These are phyloP conservation scores for Cinchona pubescens DNA, from an alignment of 257 asterid species.

Conservation along the genomic window DNA sequence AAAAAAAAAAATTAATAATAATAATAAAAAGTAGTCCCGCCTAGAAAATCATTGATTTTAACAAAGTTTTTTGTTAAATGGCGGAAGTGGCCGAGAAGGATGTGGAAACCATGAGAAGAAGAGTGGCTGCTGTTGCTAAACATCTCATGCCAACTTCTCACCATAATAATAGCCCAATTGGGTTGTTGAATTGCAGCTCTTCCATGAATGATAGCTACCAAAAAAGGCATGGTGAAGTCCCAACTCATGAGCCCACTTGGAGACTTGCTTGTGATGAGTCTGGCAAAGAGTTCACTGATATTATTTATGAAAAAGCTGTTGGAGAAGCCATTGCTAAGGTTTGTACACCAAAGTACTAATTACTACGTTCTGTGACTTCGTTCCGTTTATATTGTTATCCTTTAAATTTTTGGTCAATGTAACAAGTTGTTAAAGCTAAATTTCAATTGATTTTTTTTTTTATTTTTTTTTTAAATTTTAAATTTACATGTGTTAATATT, in stretches of 20 bases:
- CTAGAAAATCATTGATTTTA: no score
- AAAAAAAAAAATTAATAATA: no score
- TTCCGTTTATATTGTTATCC: no score
- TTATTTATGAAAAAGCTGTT: slow-evolving; percentile 77
- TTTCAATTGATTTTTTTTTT: no score
- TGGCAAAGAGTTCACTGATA: slow-evolving; percentile 66
- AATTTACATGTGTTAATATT: no score
- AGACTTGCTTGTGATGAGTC: slow-evolving; percentile 54
- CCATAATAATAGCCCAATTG: slow-evolving; percentile 16
- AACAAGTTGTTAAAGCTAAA: no score
- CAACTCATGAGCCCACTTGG: slow-evolving; percentile 69
- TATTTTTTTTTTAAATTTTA: no score
- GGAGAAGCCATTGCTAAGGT: slow-evolving; percentile 98
- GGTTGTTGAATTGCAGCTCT: slow-evolving; percentile 50
- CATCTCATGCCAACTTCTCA: slow-evolving; percentile 45
- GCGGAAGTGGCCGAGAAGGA: slow-evolving; percentile 40
- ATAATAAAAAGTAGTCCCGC: no score
- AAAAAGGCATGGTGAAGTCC: slow-evolving; percentile 71
- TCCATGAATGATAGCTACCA: slow-evolving; percentile 62
- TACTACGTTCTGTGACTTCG: no score
- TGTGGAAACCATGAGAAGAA: slow-evolving; percentile 38
- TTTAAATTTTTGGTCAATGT: no score
- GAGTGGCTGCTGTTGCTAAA: slow-evolving; percentile 58
- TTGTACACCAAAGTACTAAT: neutral
- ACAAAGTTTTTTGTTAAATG: no score